Percentiles rank a stretch among this genome's conserved stretches.
phyloP scores from a whole-genome alignment of 352 stramenopile species.

The Pilasporangium apinafurcum region DNA sequence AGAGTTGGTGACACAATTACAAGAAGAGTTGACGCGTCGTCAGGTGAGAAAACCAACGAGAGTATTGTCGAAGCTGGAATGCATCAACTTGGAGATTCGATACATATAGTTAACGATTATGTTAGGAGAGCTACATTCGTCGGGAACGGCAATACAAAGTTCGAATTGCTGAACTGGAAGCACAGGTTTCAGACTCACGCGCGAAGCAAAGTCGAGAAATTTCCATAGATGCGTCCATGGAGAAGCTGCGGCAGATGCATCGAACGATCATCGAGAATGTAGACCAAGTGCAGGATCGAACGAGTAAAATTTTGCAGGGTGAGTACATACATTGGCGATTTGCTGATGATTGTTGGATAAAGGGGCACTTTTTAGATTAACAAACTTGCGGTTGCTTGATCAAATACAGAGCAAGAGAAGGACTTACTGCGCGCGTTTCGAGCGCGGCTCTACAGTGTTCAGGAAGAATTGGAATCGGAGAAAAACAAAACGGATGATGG shows the following conservation, averaged over 20 bases:
- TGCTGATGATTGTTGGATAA: background rate
- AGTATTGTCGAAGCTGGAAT: too few species aligned
- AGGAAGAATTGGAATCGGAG: slow-evolving; percentile 90
- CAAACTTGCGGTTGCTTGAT: background rate
- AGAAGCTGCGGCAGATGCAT: slow-evolving; percentile 81
- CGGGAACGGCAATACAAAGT: slow-evolving; percentile 86
- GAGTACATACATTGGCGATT: background rate
- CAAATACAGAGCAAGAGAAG: slow-evolving; percentile 74
- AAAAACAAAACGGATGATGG: slow-evolving; percentile 89
- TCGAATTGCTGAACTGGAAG: slow-evolving; percentile 77
- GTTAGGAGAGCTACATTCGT: slow-evolving; percentile 80
- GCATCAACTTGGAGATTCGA: too few species aligned
- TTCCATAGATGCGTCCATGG: slow-evolving; percentile 68
- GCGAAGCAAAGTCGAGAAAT: slow-evolving; percentile 67
- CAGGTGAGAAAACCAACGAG: slow-evolving; percentile 18
- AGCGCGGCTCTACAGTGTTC: slow-evolving; percentile 88
- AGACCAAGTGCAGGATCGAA: slow-evolving; percentile 87
- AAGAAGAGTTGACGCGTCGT: slow-evolving; percentile 51
- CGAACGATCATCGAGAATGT: slow-evolving; percentile 85
- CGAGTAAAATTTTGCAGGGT: slow-evolving; percentile 84
- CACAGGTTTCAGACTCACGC: slow-evolving; percentile 53
- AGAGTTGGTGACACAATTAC: slow-evolving; percentile 48
- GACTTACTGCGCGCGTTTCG: slow-evolving; percentile 88
- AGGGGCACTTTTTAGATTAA: too few species aligned
- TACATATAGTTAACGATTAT: background rate